Evolutionary conservation across 768 basidiomycete species (phyloP).

Genomic region (Tricholoma sp.): DNA sequence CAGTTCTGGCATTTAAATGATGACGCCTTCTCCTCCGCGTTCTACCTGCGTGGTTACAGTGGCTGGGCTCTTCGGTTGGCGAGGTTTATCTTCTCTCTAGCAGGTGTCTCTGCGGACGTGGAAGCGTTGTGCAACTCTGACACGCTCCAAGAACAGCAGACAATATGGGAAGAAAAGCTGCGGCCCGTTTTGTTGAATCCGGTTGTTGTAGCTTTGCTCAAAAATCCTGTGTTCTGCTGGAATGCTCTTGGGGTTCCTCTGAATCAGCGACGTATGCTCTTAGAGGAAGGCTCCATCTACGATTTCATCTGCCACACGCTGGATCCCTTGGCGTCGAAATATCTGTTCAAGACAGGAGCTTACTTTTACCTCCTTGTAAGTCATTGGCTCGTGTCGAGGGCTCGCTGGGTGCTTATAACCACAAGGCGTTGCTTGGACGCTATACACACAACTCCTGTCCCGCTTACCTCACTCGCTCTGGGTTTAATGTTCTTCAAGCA

Average conservation of each 20-base stretch:
- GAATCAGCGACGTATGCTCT: slow-evolving; percentile 60
- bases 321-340: slow-evolving; percentile 40
- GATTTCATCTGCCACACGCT: slow-evolving; percentile 50
- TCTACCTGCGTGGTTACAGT: slow-evolving; percentile 67
- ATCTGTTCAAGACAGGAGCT: slow-evolving; percentile 56
- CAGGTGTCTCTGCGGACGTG: slow-evolving; percentile 53
- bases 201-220: slow-evolving; percentile 50
- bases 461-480: slow-evolving; percentile 54
- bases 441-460: slow-evolving; percentile 60
- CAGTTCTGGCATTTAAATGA: slow-evolving; percentile 72
- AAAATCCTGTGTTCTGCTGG: slow-evolving; percentile 61
- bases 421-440: slow-evolving; percentile 41
- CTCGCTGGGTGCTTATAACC: neutral
- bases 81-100: slow-evolving; percentile 49
- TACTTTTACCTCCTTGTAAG: slow-evolving; percentile 60
- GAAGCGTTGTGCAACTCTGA: slow-evolving; percentile 47
- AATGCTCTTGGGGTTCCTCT: slow-evolving; percentile 74
- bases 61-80: slow-evolving; percentile 65
- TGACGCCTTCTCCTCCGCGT: slow-evolving; percentile 44
- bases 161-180: slow-evolving; percentile 57
- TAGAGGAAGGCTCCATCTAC: slow-evolving; percentile 45
- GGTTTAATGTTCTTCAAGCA: slow-evolving; percentile 52
- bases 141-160: slow-evolving; percentile 53
- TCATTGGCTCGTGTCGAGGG: neutral
- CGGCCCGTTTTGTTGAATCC: slow-evolving; percentile 58